phyloP scores from a whole-genome alignment of 176 grass and related monocot species.

The maize (Zea mays) region DNA sequence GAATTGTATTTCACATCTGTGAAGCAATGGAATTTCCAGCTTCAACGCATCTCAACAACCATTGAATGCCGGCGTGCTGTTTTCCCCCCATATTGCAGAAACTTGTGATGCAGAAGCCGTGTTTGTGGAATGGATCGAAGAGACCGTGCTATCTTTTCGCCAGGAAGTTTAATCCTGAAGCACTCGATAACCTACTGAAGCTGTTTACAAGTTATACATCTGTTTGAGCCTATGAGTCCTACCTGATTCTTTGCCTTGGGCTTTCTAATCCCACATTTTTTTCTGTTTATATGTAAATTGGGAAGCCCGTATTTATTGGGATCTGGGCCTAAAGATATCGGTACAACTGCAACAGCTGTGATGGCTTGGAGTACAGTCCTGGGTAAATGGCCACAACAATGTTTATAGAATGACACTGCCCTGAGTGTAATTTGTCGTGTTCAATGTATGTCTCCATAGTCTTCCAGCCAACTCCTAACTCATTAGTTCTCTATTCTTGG shows the following conservation, averaged over 20 bases:
- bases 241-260: constrained; percentile 46
- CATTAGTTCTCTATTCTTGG: constrained; percentile 17
- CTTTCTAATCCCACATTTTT: not conserved
- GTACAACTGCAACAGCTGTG: constrained; percentile 33
- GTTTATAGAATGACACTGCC: constrained; percentile 46
- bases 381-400: constrained; percentile 30
- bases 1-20: not conserved
- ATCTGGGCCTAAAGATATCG: constrained; percentile 39
- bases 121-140: constrained; percentile 93
- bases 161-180: constrained; percentile 84
- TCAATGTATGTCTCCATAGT: constrained; percentile 41
- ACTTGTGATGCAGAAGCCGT: constrained; percentile 56
- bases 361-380: constrained; percentile 38
- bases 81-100: constrained; percentile 52
- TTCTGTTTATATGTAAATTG: constrained; percentile 56
- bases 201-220: constrained; percentile 81
- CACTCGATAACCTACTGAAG: constrained; percentile 75
- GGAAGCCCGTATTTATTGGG: constrained; percentile 46
- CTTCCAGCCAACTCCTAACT: not conserved
- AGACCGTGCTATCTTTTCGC: constrained; percentile 96
- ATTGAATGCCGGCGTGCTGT: not conserved
- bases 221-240: constrained; percentile 66
- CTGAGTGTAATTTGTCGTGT: constrained; percentile 51
- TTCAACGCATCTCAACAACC: not conserved
- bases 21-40: constrained; percentile 12